phyloP scores from a whole-genome alignment of 2,329 filamentous ascomycete genomes.

The Alternaria ethzedia region DNA sequence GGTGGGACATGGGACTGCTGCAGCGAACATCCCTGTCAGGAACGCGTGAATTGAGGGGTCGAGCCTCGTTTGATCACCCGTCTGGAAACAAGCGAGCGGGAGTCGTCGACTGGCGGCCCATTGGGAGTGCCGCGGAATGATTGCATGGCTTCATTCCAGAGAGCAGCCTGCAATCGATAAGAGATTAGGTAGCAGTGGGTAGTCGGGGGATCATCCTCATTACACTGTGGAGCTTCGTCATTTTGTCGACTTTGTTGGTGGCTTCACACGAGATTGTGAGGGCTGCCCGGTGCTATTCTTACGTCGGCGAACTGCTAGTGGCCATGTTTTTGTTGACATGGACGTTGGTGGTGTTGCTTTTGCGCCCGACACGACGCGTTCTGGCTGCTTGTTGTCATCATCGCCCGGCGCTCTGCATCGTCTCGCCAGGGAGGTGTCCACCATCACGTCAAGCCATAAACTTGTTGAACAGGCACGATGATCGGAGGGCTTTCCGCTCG shows the following conservation, averaged over 20 bases:
- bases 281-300: not conserved
- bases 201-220: slow-evolving; percentile 3
- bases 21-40: slow-evolving; percentile 11
- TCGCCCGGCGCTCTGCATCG: slow-evolving; percentile 1
- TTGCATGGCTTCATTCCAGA: slow-evolving; percentile 14
- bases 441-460: not conserved
- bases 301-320: not conserved
- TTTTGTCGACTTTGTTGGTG: not conserved
- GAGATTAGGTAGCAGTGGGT: not conserved
- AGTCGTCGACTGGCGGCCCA: not conserved
- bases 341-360: slow-evolving; percentile 1
- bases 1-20: not conserved
- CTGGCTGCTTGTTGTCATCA: slow-evolving; percentile 2
- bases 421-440: not conserved
- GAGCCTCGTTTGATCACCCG: slow-evolving; percentile 37
- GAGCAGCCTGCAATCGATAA: slow-evolving; percentile 15
- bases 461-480: not conserved
- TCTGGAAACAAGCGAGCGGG: slow-evolving; percentile 32
- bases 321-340: not conserved
- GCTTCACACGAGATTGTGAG: not conserved
- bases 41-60: slow-evolving; percentile 12
- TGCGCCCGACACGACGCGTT: slow-evolving; percentile 5
- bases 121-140: slow-evolving; percentile 21
- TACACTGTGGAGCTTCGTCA: not conserved
- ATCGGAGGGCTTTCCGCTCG: not conserved